These are phyloP conservation scores for Phytophthora lateralis DNA, from an alignment of 352 stramenopile species.

Conservation along the genomic window DNA sequence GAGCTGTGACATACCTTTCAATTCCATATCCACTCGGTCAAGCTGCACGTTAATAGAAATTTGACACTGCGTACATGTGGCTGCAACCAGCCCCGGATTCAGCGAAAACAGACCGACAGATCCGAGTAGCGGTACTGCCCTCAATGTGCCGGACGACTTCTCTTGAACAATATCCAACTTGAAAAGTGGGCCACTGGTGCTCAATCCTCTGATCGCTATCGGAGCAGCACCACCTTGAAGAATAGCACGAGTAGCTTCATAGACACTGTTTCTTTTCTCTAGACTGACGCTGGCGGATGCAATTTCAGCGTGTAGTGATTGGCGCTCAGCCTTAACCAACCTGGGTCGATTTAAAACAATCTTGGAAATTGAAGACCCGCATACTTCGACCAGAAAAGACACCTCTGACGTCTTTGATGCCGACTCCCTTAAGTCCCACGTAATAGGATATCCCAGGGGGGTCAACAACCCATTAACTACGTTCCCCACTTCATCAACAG, in stretches of 20 bases:
- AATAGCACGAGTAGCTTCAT: constrained; percentile 8
- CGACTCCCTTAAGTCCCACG: constrained; percentile 12
- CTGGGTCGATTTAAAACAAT: constrained; percentile 24
- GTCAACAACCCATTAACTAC: constrained; percentile 16
- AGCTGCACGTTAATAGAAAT: constrained; percentile 21
- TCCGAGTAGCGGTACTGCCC: constrained; percentile 21
- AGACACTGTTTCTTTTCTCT: constrained; percentile 8
- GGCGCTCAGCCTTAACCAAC: constrained; percentile 31
- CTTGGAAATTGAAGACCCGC: constrained; percentile 19
- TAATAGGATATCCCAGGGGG: constrained; percentile 31
- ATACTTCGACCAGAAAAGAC: constrained; percentile 44
- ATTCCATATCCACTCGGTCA: constrained; percentile 23
- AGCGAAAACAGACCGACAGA: constrained; percentile 32
- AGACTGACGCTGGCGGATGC: constrained; percentile 34
- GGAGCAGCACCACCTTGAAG: constrained; percentile 38
- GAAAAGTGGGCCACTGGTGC: constrained; percentile 15
- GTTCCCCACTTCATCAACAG: constrained; percentile 6
- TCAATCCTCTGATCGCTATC: constrained; percentile 9
- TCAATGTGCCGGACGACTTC: constrained; percentile 33
- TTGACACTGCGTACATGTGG: constrained; percentile 19
- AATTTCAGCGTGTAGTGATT: constrained; percentile 36
- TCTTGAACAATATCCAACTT: constrained; percentile 32
- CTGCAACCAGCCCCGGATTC: constrained; percentile 19
- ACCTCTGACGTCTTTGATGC: constrained; percentile 1
- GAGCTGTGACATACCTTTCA: constrained; percentile 25